A percentile compares a stretch with the other conserved stretches of the same genome.
Evolutionary conservation across 331 rosid species (phyloP).

Genomic region (Rhamnella rubrinervis): DNA sequence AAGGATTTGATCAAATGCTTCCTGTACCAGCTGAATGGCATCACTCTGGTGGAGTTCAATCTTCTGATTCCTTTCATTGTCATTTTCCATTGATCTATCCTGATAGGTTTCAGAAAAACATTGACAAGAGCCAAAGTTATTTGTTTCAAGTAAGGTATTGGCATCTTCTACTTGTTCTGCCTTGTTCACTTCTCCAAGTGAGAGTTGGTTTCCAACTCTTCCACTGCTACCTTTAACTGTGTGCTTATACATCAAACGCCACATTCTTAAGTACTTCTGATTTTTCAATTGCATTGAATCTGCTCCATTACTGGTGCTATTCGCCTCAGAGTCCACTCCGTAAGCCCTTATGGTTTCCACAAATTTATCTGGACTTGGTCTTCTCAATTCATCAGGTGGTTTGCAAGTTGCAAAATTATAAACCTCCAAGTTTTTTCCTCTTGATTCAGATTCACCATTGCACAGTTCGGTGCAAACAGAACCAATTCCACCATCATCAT

Average conservation of each 20-base stretch:
- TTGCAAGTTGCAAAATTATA: background rate
- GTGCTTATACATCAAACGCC: slow-evolving; percentile 83
- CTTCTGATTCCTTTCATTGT: slow-evolving; percentile 20
- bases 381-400: background rate
- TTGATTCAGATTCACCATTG: slow-evolving; percentile 10
- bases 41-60: slow-evolving; percentile 30
- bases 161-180: slow-evolving; percentile 39
- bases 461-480: background rate
- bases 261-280: slow-evolving; percentile 58
- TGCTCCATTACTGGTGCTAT: slow-evolving; percentile 19
- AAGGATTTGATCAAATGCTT: slow-evolving; percentile 83
- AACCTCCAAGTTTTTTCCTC: background rate
- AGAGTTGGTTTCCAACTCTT: slow-evolving; percentile 28
- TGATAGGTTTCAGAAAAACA: slow-evolving; percentile 27
- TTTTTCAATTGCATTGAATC: slow-evolving; percentile 37
- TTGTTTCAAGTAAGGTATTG: slow-evolving; percentile 14
- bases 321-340: slow-evolving; percentile 21
- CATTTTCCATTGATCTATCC: slow-evolving; percentile 29
- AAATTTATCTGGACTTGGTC: slow-evolving; percentile 5
- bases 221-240: slow-evolving; percentile 40
- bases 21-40: slow-evolving; percentile 69
- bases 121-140: slow-evolving; percentile 27
- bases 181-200: slow-evolving; percentile 27
- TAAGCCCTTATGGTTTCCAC: slow-evolving; percentile 16
- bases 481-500: slow-evolving; percentile 8